A percentile compares a stretch with the other conserved stretches of the same genome.
These are phyloP conservation scores for Bruguiera hainesii DNA, from an alignment of 441 rosid genomes.

Conservation along the genomic window DNA sequence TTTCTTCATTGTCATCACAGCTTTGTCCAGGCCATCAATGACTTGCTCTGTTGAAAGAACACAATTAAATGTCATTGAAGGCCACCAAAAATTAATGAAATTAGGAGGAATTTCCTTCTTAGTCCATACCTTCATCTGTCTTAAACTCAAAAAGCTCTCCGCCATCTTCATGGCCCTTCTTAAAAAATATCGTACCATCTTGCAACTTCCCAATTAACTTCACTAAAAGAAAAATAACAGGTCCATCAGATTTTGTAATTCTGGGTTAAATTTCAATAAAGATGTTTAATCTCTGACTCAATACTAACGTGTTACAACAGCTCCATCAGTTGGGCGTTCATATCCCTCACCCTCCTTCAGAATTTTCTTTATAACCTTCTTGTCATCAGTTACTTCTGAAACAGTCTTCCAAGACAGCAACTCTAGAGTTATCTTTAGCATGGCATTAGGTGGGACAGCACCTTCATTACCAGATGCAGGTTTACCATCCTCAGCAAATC, in stretches of 20 bases:
- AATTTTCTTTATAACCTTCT: conserved; percentile 74
- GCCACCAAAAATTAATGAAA: not conserved
- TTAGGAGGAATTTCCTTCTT: not conserved
- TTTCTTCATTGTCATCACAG: conserved; percentile 72
- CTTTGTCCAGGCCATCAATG: conserved; percentile 73
- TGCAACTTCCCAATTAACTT: conserved; percentile 68
- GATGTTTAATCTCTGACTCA: not conserved
- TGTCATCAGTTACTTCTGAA: conserved; percentile 72
- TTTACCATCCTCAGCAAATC: conserved; percentile 87
- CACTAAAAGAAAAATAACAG: conserved; percentile 37
- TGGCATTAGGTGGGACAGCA: conserved; percentile 74
- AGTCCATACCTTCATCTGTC: conserved; percentile 64
- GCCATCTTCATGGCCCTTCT: conserved; percentile 65
- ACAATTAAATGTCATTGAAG: not conserved
- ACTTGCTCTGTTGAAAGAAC: conserved; percentile 55
- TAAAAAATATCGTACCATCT: conserved; percentile 68
- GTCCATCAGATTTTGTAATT: not conserved
- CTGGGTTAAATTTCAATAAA: too few species aligned
- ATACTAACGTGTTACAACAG: conserved; percentile 54
- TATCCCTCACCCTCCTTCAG: conserved; percentile 86
- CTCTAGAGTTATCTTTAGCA: conserved; percentile 52
- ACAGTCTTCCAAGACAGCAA: conserved; percentile 85
- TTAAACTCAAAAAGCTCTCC: conserved; percentile 54
- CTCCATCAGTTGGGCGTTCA: conserved; percentile 82
- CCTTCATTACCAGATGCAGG: conserved; percentile 48